Evolutionary conservation across 1,139 yeast species (phyloP).

Genomic region (Magnusiomyces clavatus): DNA sequence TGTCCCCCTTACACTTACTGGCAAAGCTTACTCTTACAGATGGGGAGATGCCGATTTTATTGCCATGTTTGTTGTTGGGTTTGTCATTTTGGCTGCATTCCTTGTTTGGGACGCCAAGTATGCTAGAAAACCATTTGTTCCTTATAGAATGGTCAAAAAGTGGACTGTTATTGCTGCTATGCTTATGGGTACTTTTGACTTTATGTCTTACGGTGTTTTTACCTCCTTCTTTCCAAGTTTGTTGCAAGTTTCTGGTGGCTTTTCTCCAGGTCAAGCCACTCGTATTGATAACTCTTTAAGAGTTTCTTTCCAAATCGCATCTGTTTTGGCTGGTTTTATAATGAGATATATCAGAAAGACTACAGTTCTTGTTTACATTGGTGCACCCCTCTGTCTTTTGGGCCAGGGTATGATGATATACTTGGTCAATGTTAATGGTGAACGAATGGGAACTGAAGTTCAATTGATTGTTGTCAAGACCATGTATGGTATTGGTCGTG

Average conservation of each 20-base stretch:
- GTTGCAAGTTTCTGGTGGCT: conserved; percentile 13
- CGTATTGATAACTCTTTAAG: conserved; percentile 13
- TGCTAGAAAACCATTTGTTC: conserved; percentile 14
- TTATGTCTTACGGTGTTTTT: conserved; percentile 9
- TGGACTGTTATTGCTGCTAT: conserved; percentile 13
- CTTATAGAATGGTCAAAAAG: conserved; percentile 10
- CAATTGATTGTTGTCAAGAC: conserved; percentile 17
- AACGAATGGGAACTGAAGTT: conserved; percentile 6
- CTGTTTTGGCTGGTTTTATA: conserved; percentile 12
- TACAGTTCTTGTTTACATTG: conserved; percentile 9
- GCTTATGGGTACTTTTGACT: conserved; percentile 10
- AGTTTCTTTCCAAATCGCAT: conserved; percentile 13
- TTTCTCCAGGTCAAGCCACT: conserved; percentile 11
- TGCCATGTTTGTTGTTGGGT: conserved; percentile 12
- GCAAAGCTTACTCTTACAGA: conserved; percentile 9
- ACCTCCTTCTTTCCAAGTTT: conserved; percentile 13
- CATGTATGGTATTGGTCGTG: conserved; percentile 21
- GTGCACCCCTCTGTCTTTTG: conserved; percentile 12
- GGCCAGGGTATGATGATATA: conserved; percentile 15
- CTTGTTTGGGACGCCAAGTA: conserved; percentile 9
- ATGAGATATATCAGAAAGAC: conserved; percentile 13
- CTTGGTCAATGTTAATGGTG: conserved; percentile 7
- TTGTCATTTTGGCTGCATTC: conserved; percentile 6
- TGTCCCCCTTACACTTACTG: conserved; percentile 17
- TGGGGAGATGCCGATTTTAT: conserved; percentile 13